Evolutionary conservation across 768 basidiomycete species (phyloP).

Genomic region (Serendipita sp.): DNA sequence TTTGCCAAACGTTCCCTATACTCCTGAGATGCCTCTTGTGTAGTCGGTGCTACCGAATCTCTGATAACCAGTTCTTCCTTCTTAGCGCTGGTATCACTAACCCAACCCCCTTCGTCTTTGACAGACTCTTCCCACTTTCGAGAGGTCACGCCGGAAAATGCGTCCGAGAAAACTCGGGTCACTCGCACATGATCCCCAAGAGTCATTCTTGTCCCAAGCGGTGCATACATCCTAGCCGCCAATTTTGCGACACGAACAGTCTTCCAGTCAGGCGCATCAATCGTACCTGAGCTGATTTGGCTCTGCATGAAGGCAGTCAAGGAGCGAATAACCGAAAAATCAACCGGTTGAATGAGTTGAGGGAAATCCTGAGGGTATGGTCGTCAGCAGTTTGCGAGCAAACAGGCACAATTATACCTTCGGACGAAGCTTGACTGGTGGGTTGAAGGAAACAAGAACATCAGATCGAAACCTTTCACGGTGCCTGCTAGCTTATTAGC

Average conservation of each 20-base stretch:
- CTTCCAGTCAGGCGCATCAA: constrained; percentile 77
- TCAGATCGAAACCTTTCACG: constrained; percentile 78
- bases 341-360: constrained; percentile 50
- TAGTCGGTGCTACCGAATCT: constrained; percentile 7
- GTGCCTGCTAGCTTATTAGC: constrained; percentile 33
- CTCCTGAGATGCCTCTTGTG: constrained; percentile 6
- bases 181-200: constrained; percentile 74
- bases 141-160: constrained; percentile 36
- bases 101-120: constrained; percentile 10
- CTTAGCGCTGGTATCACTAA: not conserved
- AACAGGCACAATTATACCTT: constrained; percentile 27
- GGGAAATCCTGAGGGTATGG: constrained; percentile 37
- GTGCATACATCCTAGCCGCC: constrained; percentile 67
- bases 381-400: not conserved
- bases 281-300: constrained; percentile 57
- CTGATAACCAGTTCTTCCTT: not conserved
- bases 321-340: constrained; percentile 41
- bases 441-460: constrained; percentile 68
- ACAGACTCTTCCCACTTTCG: constrained; percentile 15
- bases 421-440: constrained; percentile 47
- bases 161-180: constrained; percentile 57
- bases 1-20: constrained; percentile 19
- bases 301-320: constrained; percentile 48
- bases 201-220: constrained; percentile 72
- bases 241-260: constrained; percentile 58